Evolutionary conservation across 495 filamentous ascomycete species (phyloP).

Genomic region (Tuber indicum): DNA sequence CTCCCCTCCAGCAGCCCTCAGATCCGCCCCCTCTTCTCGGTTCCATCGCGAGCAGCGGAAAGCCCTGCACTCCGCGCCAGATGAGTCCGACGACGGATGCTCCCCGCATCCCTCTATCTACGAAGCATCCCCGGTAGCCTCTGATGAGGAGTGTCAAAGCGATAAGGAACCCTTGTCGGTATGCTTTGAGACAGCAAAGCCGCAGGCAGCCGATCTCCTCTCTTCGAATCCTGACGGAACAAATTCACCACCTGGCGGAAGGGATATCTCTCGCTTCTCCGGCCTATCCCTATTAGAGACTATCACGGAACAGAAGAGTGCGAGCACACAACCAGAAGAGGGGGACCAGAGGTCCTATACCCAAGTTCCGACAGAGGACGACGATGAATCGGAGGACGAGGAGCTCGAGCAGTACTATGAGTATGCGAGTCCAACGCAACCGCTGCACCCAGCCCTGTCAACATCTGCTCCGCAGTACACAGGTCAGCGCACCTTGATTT

Average conservation of each 20-base stretch:
- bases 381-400: conserved; percentile 28
- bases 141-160: conserved; percentile 26
- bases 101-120: conserved; percentile 41
- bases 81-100: conserved; percentile 41
- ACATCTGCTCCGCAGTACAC: conserved; percentile 31
- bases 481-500: conserved; percentile 17
- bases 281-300: conserved; percentile 38
- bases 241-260: conserved; percentile 11
- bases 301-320: conserved; percentile 39
- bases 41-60: conserved; percentile 33
- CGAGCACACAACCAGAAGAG: conserved; percentile 11
- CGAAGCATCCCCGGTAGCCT: conserved; percentile 41
- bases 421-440: conserved; percentile 40
- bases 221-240: conserved; percentile 7
- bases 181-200: conserved; percentile 28
- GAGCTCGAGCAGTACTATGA: conserved; percentile 33
- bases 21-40: conserved; percentile 24
- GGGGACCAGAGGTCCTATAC: conserved; percentile 23
- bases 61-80: conserved; percentile 30
- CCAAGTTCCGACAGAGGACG: conserved; percentile 17
- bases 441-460: conserved; percentile 35
- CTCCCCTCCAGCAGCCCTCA: conserved; percentile 28
- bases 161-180: conserved; percentile 29
- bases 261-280: conserved; percentile 34
- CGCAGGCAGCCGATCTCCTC: conserved; percentile 17